A percentile compares a stretch with the other conserved stretches of the same genome.
phyloP scores from a whole-genome alignment of 169 alveolate genomes.

The Plasmodium gallinaceum region DNA sequence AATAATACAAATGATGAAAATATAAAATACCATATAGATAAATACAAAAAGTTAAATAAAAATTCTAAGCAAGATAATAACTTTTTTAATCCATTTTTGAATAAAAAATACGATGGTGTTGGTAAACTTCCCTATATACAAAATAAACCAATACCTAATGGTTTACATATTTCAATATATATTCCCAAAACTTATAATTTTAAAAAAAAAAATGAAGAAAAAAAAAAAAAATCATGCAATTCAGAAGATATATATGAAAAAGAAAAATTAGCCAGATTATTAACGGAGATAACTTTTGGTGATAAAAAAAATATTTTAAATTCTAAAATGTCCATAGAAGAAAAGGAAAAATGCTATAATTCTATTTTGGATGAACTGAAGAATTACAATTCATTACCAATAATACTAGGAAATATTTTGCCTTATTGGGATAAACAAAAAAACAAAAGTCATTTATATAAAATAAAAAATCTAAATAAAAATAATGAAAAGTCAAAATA shows the following conservation, averaged over 20 bases:
- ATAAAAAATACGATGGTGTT: constrained; percentile 72
- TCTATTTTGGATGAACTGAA: constrained; percentile 65
- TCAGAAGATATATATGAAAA: constrained; percentile 44
- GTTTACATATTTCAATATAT: constrained; percentile 56
- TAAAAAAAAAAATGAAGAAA: neutral
- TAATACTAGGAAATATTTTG: constrained; percentile 69
- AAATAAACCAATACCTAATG: constrained; percentile 67
- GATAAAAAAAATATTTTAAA: constrained; percentile 26
- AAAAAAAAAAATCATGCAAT: neutral
- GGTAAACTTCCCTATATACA: constrained; percentile 70
- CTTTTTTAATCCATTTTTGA: constrained; percentile 65
- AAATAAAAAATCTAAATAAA: constrained; percentile 44
- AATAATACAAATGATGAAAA: neutral
- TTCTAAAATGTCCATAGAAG: constrained; percentile 34
- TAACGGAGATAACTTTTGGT: constrained; percentile 66
- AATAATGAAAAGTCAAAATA: constrained; percentile 37
- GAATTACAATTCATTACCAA: constrained; percentile 52
- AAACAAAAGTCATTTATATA: constrained; percentile 29
- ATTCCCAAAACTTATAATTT: constrained; percentile 47
- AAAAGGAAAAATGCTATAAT: constrained; percentile 60
- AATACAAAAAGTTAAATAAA: constrained; percentile 1
- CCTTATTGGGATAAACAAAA: constrained; percentile 62
- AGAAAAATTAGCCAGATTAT: constrained; percentile 56
- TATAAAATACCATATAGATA: neutral
- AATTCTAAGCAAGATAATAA: constrained; percentile 24